Conservation (phyloP, 2,329 filamentous ascomycete genomes). For the Aspergillus amoenus region DNA sequence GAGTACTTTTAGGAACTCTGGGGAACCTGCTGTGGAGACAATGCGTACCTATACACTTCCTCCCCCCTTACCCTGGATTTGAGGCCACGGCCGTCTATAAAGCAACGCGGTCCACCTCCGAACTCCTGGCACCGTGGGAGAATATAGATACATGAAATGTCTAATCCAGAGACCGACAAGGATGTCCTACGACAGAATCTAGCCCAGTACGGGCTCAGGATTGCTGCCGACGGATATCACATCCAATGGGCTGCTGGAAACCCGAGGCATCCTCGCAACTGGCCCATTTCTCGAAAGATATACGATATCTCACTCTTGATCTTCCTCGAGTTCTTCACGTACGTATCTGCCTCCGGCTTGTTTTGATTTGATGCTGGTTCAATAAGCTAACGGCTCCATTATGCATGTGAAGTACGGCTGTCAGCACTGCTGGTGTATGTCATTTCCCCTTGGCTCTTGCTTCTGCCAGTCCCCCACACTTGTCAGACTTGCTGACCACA, state of each 20-base stretch:
- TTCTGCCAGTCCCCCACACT: neutral
- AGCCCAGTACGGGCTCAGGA: constrained; percentile 26
- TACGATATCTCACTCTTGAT: constrained; percentile 31
- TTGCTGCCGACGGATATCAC: constrained; percentile 30
- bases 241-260: constrained; percentile 33
- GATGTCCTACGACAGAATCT: constrained; percentile 21
- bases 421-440: constrained; percentile 37
- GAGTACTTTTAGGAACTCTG: constrained; percentile 6
- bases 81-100: neutral
- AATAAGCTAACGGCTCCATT: constrained; percentile 14
- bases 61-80: neutral
- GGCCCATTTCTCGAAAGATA: constrained; percentile 26
- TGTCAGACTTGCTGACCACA: constrained; percentile 3
- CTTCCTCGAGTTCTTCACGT: constrained; percentile 33
- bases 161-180: constrained; percentile 16
- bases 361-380: neutral
- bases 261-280: constrained; percentile 33
- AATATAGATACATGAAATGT: constrained; percentile 10
- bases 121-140: neutral
- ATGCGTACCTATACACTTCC: neutral
- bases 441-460: neutral
- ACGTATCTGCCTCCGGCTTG: constrained; percentile 1
- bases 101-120: neutral
- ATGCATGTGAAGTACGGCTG: constrained; percentile 28
- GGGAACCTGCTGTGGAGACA: neutral